phyloP scores from a whole-genome alignment of 2,329 filamentous ascomycete genomes.

The Cytospora paraplurivora region DNA sequence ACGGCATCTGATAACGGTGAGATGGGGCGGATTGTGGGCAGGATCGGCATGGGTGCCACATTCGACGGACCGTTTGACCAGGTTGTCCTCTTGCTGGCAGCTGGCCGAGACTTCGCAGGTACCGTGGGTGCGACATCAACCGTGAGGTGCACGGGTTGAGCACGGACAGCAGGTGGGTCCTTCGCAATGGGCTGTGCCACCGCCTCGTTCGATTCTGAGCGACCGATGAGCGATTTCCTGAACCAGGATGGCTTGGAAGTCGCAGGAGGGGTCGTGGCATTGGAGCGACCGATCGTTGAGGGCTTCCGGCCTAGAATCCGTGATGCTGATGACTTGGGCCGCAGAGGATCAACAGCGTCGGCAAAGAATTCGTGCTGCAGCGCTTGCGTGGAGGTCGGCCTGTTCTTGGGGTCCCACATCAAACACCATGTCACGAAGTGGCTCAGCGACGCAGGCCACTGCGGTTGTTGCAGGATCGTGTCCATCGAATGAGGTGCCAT shows the following conservation, averaged over 20 bases:
- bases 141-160: slow-evolving; percentile 47
- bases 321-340: slow-evolving; percentile 88
- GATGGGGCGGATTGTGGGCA: slow-evolving; percentile 91
- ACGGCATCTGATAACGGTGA: slow-evolving; percentile 95
- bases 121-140: slow-evolving; percentile 44
- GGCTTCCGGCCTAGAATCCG: slow-evolving; percentile 86
- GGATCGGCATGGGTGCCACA: slow-evolving; percentile 88
- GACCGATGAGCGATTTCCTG: slow-evolving; percentile 86
- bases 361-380: slow-evolving; percentile 91
- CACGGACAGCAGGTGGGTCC: slow-evolving; percentile 46
- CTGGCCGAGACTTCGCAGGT: slow-evolving; percentile 49
- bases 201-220: slow-evolving; percentile 69
- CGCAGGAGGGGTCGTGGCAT: slow-evolving; percentile 59
- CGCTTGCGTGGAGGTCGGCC: slow-evolving; percentile 92
- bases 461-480: slow-evolving; percentile 83
- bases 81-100: slow-evolving; percentile 79
- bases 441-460: slow-evolving; percentile 86
- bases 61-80: slow-evolving; percentile 85
- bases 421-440: slow-evolving; percentile 98
- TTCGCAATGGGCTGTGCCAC: slow-evolving; percentile 52
- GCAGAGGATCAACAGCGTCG: slow-evolving; percentile 87
- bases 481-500: slow-evolving; percentile 98
- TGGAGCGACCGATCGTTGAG: slow-evolving; percentile 73
- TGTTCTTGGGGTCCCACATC: slow-evolving; percentile 95
- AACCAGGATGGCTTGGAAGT: slow-evolving; percentile 95